phyloP scores from a whole-genome alignment of 2,329 filamentous ascomycete genomes.

The Tolypocladium ovalisporum region DNA sequence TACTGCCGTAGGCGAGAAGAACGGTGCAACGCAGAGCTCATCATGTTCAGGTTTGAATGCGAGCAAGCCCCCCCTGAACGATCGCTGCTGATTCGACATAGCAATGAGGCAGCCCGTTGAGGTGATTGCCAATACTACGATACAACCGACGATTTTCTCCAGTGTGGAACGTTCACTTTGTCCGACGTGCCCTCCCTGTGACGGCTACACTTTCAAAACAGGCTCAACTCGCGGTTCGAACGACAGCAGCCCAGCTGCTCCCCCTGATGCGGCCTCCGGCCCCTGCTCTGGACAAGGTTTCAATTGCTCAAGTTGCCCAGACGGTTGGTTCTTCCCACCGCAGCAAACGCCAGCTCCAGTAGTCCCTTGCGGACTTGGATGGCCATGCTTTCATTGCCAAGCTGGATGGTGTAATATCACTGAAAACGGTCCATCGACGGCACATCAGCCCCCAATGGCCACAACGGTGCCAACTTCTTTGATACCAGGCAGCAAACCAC shows the following conservation, averaged over 20 bases:
- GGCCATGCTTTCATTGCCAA: constrained; percentile 19
- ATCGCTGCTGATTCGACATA: background rate
- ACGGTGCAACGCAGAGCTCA: background rate
- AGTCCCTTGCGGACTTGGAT: constrained; percentile 17
- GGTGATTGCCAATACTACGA: background rate
- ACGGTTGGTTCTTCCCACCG: constrained; percentile 21
- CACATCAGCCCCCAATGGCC: background rate
- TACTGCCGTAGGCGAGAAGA: background rate
- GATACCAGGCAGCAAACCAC: background rate
- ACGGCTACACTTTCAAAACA: constrained; percentile 1
- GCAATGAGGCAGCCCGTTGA: background rate
- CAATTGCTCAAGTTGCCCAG: constrained; percentile 15
- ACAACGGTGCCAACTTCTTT: background rate
- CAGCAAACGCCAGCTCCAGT: constrained; percentile 17
- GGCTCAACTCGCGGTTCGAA: background rate
- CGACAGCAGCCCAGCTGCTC: background rate
- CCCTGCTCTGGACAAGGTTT: constrained; percentile 16
- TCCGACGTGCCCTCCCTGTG: constrained; percentile 10
- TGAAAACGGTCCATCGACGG: background rate
- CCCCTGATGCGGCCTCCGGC: background rate
- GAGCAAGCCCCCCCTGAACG: background rate
- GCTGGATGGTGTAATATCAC: constrained; percentile 17
- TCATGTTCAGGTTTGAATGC: background rate
- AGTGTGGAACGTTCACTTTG: constrained; percentile 2
- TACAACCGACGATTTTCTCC: background rate